Percentiles rank a stretch among this genome's conserved stretches.
phyloP scores from a whole-genome alignment of 495 filamentous ascomycete species.

The Annulohypoxylon nitens region DNA sequence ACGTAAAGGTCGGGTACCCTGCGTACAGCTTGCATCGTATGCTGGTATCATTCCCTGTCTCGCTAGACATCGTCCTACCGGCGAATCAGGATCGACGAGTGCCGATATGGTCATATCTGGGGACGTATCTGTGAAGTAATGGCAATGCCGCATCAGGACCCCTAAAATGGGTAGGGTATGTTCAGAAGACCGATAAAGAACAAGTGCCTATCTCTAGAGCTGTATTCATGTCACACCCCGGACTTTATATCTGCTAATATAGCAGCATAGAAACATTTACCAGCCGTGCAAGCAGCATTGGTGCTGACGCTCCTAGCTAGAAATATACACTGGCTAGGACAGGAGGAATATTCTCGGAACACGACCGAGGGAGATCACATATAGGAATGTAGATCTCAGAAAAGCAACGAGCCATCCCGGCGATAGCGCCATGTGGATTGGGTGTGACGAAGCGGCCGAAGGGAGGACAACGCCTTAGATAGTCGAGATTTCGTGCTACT shows the following conservation, averaged over 20 bases:
- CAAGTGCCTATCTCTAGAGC: slow-evolving; percentile 17
- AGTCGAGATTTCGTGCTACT: not conserved
- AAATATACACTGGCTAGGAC: not conserved
- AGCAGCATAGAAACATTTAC: slow-evolving; percentile 22
- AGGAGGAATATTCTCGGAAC: not conserved
- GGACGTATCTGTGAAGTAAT: not conserved
- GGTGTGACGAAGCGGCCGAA: not conserved
- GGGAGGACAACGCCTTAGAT: not conserved
- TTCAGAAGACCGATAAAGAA: not conserved
- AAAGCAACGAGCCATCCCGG: not conserved
- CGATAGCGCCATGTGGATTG: not conserved
- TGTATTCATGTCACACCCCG: not conserved
- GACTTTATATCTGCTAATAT: not conserved
- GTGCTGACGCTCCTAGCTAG: not conserved
- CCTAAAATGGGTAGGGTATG: slow-evolving; percentile 5
- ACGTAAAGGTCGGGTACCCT: not conserved
- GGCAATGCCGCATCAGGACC: not conserved
- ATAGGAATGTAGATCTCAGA: slow-evolving; percentile 10
- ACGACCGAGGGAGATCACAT: not conserved
- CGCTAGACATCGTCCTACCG: not conserved
- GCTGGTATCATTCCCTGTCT: not conserved
- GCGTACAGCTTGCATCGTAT: not conserved
- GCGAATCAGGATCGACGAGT: slow-evolving; percentile 2
- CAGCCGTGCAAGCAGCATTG: slow-evolving; percentile 22
- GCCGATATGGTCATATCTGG: not conserved